Percentiles rank a stretch among this genome's conserved stretches.
These are phyloP conservation scores for Mucuna pruriens DNA, from an alignment of 306 rosid species.

Conservation along the genomic window DNA sequence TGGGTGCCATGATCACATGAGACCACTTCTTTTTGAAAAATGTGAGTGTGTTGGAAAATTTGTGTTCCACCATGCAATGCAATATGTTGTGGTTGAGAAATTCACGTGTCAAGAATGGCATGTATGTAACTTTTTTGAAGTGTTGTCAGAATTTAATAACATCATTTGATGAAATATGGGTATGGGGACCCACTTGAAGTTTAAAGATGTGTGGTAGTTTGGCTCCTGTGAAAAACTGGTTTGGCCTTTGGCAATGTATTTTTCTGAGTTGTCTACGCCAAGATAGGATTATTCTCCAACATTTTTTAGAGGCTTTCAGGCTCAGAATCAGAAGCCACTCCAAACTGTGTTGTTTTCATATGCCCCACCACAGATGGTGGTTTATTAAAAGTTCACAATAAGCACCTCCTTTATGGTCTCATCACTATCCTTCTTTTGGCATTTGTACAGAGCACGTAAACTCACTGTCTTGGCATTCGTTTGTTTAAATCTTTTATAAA, in stretches of 20 bases:
- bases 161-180: constrained; percentile 30
- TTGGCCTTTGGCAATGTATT: constrained; percentile 21
- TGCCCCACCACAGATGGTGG: not conserved
- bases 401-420: not conserved
- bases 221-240: not conserved
- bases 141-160: constrained; percentile 42
- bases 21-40: not conserved
- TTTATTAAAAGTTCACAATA: not conserved
- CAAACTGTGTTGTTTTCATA: not conserved
- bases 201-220: constrained; percentile 10
- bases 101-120: constrained; percentile 24
- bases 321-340: not conserved
- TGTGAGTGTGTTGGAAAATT: constrained; percentile 15
- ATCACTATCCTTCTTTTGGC: not conserved
- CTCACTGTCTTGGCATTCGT: not conserved
- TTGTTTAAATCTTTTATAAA: not conserved
- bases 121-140: not conserved
- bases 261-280: constrained; percentile 24
- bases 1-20: constrained; percentile 34
- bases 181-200: constrained; percentile 20
- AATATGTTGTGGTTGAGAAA: constrained; percentile 15
- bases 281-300: not conserved
- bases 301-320: not conserved
- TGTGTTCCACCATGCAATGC: constrained; percentile 9
- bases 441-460: not conserved